Conservation (phyloP, 2,329 filamentous ascomycete genomes). For the Chaetomium globosum region DNA sequence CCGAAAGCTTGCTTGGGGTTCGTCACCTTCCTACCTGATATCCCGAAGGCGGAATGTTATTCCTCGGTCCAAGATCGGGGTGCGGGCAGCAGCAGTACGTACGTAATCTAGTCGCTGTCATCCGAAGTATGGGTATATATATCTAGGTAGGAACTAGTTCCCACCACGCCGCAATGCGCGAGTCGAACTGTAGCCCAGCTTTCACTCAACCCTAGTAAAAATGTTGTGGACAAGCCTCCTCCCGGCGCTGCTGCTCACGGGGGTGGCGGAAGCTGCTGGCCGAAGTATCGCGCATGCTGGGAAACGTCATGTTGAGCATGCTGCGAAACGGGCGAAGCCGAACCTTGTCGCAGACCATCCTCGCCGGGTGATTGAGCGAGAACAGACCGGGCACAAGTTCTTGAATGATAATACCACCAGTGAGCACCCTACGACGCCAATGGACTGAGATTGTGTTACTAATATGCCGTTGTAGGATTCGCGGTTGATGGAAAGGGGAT, state of each 20-base stretch:
- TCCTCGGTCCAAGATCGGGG: neutral
- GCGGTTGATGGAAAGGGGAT: constrained; percentile 65
- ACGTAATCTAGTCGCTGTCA: neutral
- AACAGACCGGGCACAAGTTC: constrained; percentile 26
- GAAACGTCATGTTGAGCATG: constrained; percentile 29
- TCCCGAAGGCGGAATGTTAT: neutral
- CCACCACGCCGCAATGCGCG: neutral
- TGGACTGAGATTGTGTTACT: neutral
- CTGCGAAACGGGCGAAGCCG: constrained; percentile 20
- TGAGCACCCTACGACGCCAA: constrained; percentile 13
- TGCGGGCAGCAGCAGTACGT: neutral
- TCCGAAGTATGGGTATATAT: neutral
- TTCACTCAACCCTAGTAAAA: neutral
- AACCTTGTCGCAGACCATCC: neutral
- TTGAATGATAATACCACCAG: constrained; percentile 37
- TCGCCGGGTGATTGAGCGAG: constrained; percentile 8
- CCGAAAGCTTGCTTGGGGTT: neutral
- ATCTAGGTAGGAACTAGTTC: neutral
- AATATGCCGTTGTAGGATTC: constrained; percentile 51
- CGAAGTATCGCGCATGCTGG: constrained; percentile 29
- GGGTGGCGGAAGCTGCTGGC: constrained; percentile 22
- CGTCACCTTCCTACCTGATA: constrained; percentile 2
- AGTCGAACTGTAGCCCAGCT: neutral
- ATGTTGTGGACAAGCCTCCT: constrained; percentile 27
- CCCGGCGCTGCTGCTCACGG: constrained; percentile 18